A percentile compares a stretch with the other conserved stretches of the same genome.
Conservation (phyloP, 2,329 filamentous ascomycete genomes). For the Sporothrix pallida region DNA sequence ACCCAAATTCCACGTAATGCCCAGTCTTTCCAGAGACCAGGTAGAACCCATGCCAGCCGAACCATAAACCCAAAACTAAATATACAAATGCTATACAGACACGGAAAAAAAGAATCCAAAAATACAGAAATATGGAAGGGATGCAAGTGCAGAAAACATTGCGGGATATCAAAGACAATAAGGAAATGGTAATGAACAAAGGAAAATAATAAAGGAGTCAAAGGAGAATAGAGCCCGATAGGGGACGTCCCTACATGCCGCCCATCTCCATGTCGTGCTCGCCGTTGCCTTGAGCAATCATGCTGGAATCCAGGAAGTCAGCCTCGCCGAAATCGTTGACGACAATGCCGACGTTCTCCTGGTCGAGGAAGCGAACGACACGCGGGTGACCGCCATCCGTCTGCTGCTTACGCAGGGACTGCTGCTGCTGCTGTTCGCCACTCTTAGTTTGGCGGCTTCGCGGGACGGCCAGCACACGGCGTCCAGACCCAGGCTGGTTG, state of each 20-base stretch:
- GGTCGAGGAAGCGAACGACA: constrained; percentile 45
- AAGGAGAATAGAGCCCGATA: background rate
- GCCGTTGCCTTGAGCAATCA: constrained; percentile 34
- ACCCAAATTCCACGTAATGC: background rate
- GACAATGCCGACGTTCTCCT: constrained; percentile 55
- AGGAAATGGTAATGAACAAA: background rate
- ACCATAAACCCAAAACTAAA: constrained; percentile 6
- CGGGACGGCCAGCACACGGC: constrained; percentile 58
- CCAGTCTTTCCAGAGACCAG: constrained; percentile 2
- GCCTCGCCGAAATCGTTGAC: constrained; percentile 72
- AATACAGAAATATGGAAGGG: background rate
- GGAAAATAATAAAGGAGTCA: background rate
- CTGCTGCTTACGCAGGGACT: constrained; percentile 22
- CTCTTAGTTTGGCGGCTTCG: constrained; percentile 39
- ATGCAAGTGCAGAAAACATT: constrained; percentile 4
- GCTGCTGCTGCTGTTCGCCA: constrained; percentile 29
- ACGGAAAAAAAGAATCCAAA: background rate
- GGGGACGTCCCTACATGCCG: constrained; percentile 37
- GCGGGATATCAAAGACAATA: constrained; percentile 27
- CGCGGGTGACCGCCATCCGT: constrained; percentile 30
- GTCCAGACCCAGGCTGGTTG: constrained; percentile 40
- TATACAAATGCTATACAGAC: constrained; percentile 24
- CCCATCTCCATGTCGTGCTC: constrained; percentile 51
- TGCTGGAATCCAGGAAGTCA: constrained; percentile 61
- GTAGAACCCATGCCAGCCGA: background rate